Conservation (phyloP, 2,329 filamentous ascomycete genomes). For the Fusarium compactum region DNA sequence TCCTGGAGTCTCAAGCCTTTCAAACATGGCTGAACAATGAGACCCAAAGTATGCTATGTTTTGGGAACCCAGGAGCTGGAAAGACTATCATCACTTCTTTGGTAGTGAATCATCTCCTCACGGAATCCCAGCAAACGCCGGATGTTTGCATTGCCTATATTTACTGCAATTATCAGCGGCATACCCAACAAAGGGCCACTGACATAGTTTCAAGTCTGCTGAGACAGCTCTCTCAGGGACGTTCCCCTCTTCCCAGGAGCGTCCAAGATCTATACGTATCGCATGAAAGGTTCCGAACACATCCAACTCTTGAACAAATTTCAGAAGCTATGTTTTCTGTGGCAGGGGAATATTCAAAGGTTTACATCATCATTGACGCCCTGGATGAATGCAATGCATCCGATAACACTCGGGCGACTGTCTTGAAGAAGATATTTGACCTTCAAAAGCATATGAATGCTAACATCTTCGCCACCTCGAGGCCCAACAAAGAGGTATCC, state of each 20-base stretch:
- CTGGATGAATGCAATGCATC: no score
- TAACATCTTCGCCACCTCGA: fast-evolving
- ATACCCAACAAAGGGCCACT: fast-evolving
- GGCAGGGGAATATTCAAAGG: fast-evolving
- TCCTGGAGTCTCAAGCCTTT: fast-evolving
- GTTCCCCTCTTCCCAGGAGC: fast-evolving
- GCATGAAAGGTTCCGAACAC: fast-evolving
- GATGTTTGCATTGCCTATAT: no score
- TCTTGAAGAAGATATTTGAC: fast-evolving
- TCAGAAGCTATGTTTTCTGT: no score
- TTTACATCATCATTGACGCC: fast-evolving
- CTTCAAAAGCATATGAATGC: fast-evolving
- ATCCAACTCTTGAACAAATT: fast-evolving
- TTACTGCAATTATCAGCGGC: no score
- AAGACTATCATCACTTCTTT: fast-evolving
- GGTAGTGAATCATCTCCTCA: fast-evolving
- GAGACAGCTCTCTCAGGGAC: fast-evolving
- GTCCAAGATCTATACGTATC: fast-evolving
- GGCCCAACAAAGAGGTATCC: no score
- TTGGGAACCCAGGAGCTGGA: no score
- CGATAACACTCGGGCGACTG: fast-evolving
- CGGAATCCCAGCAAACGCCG: fast-evolving
- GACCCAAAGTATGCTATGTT: fast-evolving
- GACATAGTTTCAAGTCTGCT: no score
- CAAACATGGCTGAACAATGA: no score